Percentiles rank a stretch among this genome's conserved stretches.
phyloP scores from a whole-genome alignment of 2,329 filamentous ascomycete species.

The Aspergillus novoparasiticus region DNA sequence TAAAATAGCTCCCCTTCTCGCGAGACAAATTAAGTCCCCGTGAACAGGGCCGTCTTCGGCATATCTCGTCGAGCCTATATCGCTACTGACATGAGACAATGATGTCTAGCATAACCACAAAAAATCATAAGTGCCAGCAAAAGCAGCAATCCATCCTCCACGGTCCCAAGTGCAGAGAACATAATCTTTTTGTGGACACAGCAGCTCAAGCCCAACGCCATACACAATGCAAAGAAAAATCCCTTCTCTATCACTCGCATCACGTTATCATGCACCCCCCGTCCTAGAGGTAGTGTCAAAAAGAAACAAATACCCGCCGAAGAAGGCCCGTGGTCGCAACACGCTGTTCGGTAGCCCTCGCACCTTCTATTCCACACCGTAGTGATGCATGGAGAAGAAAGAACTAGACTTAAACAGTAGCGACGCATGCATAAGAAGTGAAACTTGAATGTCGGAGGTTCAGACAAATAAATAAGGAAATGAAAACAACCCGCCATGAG shows the following conservation, averaged over 20 bases:
- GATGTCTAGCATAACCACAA: slow-evolving; percentile 33
- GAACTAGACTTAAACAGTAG: slow-evolving; percentile 19
- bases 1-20: slow-evolving; percentile 33
- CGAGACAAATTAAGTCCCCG: slow-evolving; percentile 27
- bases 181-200: slow-evolving; percentile 29
- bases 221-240: slow-evolving; percentile 45
- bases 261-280: slow-evolving; percentile 23
- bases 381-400: slow-evolving; percentile 27
- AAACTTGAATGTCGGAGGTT: slow-evolving; percentile 27
- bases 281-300: slow-evolving; percentile 19
- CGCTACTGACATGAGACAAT: slow-evolving; percentile 29
- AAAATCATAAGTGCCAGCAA: slow-evolving; percentile 33
- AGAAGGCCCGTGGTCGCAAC: slow-evolving; percentile 24
- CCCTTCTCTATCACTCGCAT: slow-evolving; percentile 33
- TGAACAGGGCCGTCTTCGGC: slow-evolving; percentile 28
- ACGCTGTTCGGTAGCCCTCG: not conserved
- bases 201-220: slow-evolving; percentile 46
- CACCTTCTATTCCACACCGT: slow-evolving; percentile 16
- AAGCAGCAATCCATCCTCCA: slow-evolving; percentile 37
- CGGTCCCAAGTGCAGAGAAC: slow-evolving; percentile 37
- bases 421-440: slow-evolving; percentile 16
- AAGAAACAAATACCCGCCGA: slow-evolving; percentile 27
- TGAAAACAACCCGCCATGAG: slow-evolving; percentile 38
- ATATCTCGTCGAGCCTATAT: slow-evolving; percentile 24
- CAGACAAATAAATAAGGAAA: slow-evolving; percentile 17